Conservation (phyloP, 192 early-diverging fungal species). For the Backusella morwellensis region DNA sequence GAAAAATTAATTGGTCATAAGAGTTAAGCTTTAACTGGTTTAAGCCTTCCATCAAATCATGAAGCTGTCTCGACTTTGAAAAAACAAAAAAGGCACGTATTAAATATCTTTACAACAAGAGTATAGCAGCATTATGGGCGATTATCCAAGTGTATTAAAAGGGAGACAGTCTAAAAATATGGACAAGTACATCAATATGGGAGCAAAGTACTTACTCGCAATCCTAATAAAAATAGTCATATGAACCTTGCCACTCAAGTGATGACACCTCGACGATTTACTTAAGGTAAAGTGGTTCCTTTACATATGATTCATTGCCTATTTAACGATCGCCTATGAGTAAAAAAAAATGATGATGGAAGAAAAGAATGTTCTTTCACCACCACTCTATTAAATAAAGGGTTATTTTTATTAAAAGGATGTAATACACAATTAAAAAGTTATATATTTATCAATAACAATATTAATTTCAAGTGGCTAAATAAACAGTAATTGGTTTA, state of each 20-base stretch:
- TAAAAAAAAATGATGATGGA: neutral
- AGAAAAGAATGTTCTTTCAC: neutral
- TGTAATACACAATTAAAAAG: neutral
- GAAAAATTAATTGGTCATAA: no score
- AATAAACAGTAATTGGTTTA: neutral
- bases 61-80: no score
- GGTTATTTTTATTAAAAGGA: neutral
- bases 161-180: no score
- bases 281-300: neutral
- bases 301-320: neutral
- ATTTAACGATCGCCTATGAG: neutral
- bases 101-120: no score
- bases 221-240: neutral
- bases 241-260: neutral
- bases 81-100: no score
- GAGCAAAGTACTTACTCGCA: neutral
- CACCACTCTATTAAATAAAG: neutral
- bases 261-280: neutral
- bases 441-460: neutral
- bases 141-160: no score
- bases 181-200: no score
- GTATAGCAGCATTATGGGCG: no score
- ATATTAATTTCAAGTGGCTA: neutral
- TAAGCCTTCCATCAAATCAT: no score
- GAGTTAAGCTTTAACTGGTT: no score